Percentiles rank a stretch among this genome's conserved stretches.
Evolutionary conservation across 768 basidiomycete species (phyloP).

Genomic region (Leccinum obscurum): DNA sequence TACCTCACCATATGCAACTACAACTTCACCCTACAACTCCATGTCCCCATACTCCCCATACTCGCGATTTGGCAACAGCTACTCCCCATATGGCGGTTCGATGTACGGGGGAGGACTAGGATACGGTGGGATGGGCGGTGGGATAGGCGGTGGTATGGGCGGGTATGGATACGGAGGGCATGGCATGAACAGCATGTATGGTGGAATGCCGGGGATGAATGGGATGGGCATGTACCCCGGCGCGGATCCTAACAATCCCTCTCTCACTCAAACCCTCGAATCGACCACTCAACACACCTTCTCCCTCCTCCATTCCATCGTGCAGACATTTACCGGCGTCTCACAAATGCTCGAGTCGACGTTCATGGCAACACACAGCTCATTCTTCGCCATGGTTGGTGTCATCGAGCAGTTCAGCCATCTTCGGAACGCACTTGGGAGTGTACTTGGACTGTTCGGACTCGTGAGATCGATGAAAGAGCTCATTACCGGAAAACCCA

Average conservation of each 20-base stretch:
- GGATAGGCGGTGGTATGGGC: constrained; percentile 26
- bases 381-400: constrained; percentile 95
- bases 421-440: constrained; percentile 88
- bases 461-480: constrained; percentile 84
- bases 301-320: constrained; percentile 88
- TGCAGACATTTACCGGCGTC: constrained; percentile 92
- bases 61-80: constrained; percentile 36
- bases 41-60: constrained; percentile 50
- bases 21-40: constrained; percentile 45
- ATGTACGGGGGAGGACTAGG: constrained; percentile 34
- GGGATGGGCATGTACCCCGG: constrained; percentile 40
- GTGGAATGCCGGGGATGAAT: constrained; percentile 40
- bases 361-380: constrained; percentile 95
- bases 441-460: constrained; percentile 90
- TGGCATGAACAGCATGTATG: constrained; percentile 52
- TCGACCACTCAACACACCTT: constrained; percentile 91
- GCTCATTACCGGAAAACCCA: constrained; percentile 48
- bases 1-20: constrained; percentile 34
- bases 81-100: constrained; percentile 35
- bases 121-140: constrained; percentile 43
- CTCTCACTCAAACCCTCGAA: constrained; percentile 84
- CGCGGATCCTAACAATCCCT: constrained; percentile 53
- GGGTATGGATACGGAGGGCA: constrained; percentile 45
- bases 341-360: constrained; percentile 98
- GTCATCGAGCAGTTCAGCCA: constrained; percentile 95